Evolutionary conservation across 345 rosid genomes (phyloP), one percentile per base, ranked within the genome.

Genomic region (Rhodamnia rubescens): DNA sequence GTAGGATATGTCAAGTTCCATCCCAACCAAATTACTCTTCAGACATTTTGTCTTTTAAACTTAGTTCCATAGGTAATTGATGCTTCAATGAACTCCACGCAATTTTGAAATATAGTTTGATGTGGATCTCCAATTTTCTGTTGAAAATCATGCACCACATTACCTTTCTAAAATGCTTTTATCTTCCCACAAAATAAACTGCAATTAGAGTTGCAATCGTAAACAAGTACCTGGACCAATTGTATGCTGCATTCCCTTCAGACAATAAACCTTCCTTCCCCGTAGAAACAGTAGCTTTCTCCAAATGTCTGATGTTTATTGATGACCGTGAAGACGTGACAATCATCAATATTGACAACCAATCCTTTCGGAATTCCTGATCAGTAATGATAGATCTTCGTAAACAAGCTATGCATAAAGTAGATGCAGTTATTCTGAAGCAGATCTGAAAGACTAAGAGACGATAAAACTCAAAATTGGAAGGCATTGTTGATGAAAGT

Each of bases 211-310:
- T 69, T 32, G 80, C 83, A 83, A 88, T 50, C 52, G 53, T 82
- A 84, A 84, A 11, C 44, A 82, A 78, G 87, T 86, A 97, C 99
- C 99, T 95, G 88, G 99, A 97, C 99, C 99, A 97, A 87, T 92
- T 97, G 91, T 94, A 96, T 51, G 99, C 96, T 54, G 99, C 93
- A 89, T 97, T 97, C 90, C 99, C 99, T 93, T 97, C 99, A n/a
- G 99, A 93, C 29, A 97, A 90, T 87, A 97, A 92, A 24, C 99
- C 99, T 91, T 97, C 99, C 91, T 97, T 97, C 88, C 99, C 99
- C 2, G 99, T 97, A 84, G 99, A 97, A 90, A 97, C 94, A 50
- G 99, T 96, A 86, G 99, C 99, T 89, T 97, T 97, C 90, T 97
- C 99, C 92, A 97, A 86, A 88, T 97, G 99, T 89, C 98, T 93